Conservation (phyloP, 805 yeast species). For the Sungouiozyma intestinalis region DNA sequence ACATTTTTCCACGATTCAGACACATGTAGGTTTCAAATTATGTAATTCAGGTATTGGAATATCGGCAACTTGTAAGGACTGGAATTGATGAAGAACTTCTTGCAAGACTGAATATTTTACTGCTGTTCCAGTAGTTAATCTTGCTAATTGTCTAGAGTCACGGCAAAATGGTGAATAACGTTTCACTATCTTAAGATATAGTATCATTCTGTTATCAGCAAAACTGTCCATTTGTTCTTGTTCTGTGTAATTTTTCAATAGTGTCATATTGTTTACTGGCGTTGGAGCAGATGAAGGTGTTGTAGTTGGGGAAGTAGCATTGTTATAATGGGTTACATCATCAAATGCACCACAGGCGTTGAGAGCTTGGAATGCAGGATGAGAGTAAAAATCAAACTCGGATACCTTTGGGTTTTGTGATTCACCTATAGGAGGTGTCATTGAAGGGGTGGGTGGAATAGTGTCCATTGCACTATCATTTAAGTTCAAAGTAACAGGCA, state of each 20-base stretch:
- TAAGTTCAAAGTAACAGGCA: slow-evolving; percentile 3
- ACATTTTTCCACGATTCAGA: too few species aligned
- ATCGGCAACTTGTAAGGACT: slow-evolving; percentile 30
- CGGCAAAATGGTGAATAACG: slow-evolving; percentile 39
- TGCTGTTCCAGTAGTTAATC: slow-evolving; percentile 36
- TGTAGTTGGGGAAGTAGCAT: slow-evolving; percentile 8
- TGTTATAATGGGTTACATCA: slow-evolving; percentile 14
- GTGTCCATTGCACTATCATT: slow-evolving; percentile 4
- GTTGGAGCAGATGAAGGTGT: slow-evolving; percentile 7
- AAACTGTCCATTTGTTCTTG: slow-evolving; percentile 1
- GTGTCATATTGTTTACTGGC: slow-evolving; percentile 2
- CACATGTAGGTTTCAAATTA: slow-evolving; percentile 24
- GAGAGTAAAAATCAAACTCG: slow-evolving; percentile 21
- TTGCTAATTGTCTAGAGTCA: slow-evolving; percentile 37
- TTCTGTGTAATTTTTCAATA: slow-evolving; percentile 10
- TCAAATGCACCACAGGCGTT: slow-evolving; percentile 32
- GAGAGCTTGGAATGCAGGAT: slow-evolving; percentile 31
- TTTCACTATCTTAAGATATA: slow-evolving; percentile 47
- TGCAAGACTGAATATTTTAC: slow-evolving; percentile 33
- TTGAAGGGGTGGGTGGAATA: slow-evolving; percentile 8
- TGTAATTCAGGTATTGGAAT: slow-evolving; percentile 34
- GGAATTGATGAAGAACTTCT: slow-evolving; percentile 31
- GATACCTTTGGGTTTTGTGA: slow-evolving; percentile 4
- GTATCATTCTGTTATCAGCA: slow-evolving; percentile 36
- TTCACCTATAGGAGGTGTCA: slow-evolving; percentile 6